Percentiles rank a stretch among this genome's conserved stretches.
Evolutionary conservation across 306 rosid species (phyloP).

Genomic region (Hippophae gyantsensis): DNA sequence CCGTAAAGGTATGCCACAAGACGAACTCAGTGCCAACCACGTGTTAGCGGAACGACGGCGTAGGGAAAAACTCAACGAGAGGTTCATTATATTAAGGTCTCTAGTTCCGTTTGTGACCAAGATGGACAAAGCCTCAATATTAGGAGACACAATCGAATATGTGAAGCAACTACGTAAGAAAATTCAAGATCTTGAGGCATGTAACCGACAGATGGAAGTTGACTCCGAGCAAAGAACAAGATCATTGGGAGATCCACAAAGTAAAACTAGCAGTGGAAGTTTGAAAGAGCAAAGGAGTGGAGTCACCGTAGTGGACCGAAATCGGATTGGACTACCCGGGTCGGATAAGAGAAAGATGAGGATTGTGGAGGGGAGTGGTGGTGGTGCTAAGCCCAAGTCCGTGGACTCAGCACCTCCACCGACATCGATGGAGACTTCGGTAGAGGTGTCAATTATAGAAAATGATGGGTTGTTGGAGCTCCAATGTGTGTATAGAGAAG

Average conservation of each 20-base stretch:
- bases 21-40: slow-evolving; percentile 74
- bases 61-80: slow-evolving; percentile 73
- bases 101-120: slow-evolving; percentile 81
- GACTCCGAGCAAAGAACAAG: slow-evolving; percentile 25
- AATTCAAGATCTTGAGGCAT: slow-evolving; percentile 68
- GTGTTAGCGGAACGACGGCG: slow-evolving; percentile 79
- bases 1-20: slow-evolving; percentile 57
- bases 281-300: slow-evolving; percentile 27
- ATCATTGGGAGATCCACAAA: slow-evolving; percentile 16
- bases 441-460: slow-evolving; percentile 86
- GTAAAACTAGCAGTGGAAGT: slow-evolving; percentile 20
- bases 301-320: slow-evolving; percentile 7
- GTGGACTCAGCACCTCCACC: slow-evolving; percentile 13
- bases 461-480: slow-evolving; percentile 79
- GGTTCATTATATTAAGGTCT: slow-evolving; percentile 70
- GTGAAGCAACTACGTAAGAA: slow-evolving; percentile 60
- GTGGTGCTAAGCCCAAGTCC: slow-evolving; percentile 27
- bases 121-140: slow-evolving; percentile 88
- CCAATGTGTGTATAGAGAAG: slow-evolving; percentile 65
- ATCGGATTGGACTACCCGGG: slow-evolving; percentile 1
- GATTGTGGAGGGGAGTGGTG: slow-evolving; percentile 49
- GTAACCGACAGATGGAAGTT: slow-evolving; percentile 36
- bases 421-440: slow-evolving; percentile 25
- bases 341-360: slow-evolving; percentile 60
- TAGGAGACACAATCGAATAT: slow-evolving; percentile 92